Conservation (phyloP, 805 yeast genomes). For the Myxozyma monticola region DNA sequence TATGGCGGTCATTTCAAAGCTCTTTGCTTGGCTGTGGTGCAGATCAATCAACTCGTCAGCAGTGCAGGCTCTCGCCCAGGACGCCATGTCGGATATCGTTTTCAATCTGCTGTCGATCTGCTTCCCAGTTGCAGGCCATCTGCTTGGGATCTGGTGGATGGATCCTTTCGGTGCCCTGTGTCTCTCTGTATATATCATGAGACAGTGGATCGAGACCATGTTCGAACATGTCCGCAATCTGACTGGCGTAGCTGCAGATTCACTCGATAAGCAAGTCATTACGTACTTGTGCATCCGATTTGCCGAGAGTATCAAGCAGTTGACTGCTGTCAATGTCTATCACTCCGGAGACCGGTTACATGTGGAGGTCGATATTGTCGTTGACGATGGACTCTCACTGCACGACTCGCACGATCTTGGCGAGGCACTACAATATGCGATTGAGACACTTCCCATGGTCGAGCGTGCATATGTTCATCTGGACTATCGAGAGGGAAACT, state of each 20-base stretch:
- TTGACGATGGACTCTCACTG: conserved; percentile 47
- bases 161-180: conserved; percentile 62
- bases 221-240: conserved; percentile 61
- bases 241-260: conserved; percentile 60
- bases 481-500: conserved; percentile 47
- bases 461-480: conserved; percentile 69
- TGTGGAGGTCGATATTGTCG: conserved; percentile 64
- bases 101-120: conserved; percentile 64
- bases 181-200: conserved; percentile 54
- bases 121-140: conserved; percentile 64
- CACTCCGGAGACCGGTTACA: conserved; percentile 65
- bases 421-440: conserved; percentile 64
- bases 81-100: conserved; percentile 74
- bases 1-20: conserved; percentile 59
- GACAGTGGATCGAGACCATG: conserved; percentile 54
- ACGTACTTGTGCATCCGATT: conserved; percentile 58
- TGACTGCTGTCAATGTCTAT: conserved; percentile 58
- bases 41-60: conserved; percentile 59
- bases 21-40: conserved; percentile 66
- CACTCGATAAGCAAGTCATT: conserved; percentile 54
- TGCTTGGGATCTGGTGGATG: conserved; percentile 47
- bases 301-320: conserved; percentile 55
- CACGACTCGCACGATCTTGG: conserved; percentile 67
- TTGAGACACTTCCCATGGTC: conserved; percentile 63
- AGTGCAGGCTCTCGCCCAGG: conserved; percentile 77